Percentiles rank a stretch among this genome's conserved stretches.
Conservation (phyloP, 345 rosid genomes). For the Mangifera indica region DNA sequence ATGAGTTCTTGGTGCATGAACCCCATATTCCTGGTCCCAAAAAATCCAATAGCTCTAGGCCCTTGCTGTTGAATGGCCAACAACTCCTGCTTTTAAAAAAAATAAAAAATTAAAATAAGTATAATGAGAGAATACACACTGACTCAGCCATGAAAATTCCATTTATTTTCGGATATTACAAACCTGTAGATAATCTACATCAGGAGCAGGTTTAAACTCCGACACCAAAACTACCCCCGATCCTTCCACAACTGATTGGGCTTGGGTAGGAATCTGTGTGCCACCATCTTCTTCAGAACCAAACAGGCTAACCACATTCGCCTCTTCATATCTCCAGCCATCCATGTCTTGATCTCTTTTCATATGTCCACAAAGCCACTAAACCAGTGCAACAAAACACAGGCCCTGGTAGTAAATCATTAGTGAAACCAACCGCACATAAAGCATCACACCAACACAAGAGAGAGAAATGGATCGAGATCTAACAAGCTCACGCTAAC, state of each 20-base stretch:
- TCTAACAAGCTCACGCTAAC: slow-evolving; percentile 34
- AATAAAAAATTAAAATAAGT: neutral
- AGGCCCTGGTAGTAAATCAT: slow-evolving; percentile 70
- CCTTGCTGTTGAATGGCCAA: slow-evolving; percentile 98
- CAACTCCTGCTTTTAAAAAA: slow-evolving; percentile 58
- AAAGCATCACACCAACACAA: slow-evolving; percentile 9
- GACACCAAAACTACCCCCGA: slow-evolving; percentile 58
- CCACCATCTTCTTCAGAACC: slow-evolving; percentile 66
- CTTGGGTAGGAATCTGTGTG: slow-evolving; percentile 64
- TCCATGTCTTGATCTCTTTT: slow-evolving; percentile 49
- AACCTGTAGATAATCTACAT: slow-evolving; percentile 95
- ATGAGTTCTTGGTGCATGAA: slow-evolving; percentile 98
- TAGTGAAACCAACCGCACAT: slow-evolving; percentile 61
- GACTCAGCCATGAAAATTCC: slow-evolving; percentile 17
- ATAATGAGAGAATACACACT: slow-evolving; percentile 32
- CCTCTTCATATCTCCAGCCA: slow-evolving; percentile 43
- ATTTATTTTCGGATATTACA: slow-evolving; percentile 10
- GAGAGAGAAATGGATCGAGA: slow-evolving; percentile 10
- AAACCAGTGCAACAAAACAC: slow-evolving; percentile 65
- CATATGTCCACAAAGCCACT: slow-evolving; percentile 70
- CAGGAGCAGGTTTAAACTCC: slow-evolving; percentile 64
- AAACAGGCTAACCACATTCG: slow-evolving; percentile 37
- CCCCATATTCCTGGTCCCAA: slow-evolving; percentile 97
- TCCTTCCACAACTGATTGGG: slow-evolving; percentile 83
- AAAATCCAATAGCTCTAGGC: slow-evolving; percentile 91